These are phyloP conservation scores for Fusarium solani-melongenae DNA, from an alignment of 2,329 filamentous ascomycete genomes.

Conservation along the genomic window DNA sequence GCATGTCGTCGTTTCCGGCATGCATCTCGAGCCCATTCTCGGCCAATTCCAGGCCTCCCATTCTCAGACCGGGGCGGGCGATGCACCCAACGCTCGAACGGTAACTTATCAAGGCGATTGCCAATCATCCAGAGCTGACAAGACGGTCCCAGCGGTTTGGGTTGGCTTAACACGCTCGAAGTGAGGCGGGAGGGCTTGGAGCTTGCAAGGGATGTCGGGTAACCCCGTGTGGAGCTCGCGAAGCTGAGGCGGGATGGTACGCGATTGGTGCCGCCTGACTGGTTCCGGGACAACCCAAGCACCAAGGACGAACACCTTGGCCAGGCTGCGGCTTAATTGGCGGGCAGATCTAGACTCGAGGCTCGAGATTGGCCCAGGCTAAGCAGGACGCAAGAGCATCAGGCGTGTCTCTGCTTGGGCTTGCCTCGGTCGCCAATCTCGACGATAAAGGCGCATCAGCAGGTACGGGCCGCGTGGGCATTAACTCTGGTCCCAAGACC, in stretches of 20 bases:
- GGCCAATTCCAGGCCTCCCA: background rate
- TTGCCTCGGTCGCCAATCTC: conserved; percentile 15
- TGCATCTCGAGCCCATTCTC: background rate
- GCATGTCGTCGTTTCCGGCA: conserved; percentile 2
- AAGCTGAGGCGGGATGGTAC: conserved; percentile 42
- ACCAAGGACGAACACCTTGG: conserved; percentile 34
- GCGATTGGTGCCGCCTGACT: conserved; percentile 46
- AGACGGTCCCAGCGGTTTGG: conserved; percentile 32
- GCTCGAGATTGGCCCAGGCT: conserved; percentile 25
- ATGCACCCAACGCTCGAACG: background rate
- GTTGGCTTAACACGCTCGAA: conserved; percentile 34
- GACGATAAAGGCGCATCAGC: conserved; percentile 25
- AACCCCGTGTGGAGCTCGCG: conserved; percentile 41
- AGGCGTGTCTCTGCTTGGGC: background rate
- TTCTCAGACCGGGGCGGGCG: background rate
- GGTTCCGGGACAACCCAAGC: conserved; percentile 39
- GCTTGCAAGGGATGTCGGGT: conserved; percentile 44
- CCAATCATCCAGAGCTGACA: background rate
- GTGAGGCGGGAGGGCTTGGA: conserved; percentile 40
- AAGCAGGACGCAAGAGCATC: background rate
- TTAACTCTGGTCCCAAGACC: conserved; percentile 33
- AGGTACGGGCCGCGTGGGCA: conserved; percentile 26
- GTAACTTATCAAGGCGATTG: background rate
- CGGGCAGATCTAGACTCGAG: conserved; percentile 35
- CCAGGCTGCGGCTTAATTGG: conserved; percentile 34